Evolutionary conservation across 768 basidiomycete genomes (phyloP).

Genomic region (Lactarius sp.): DNA sequence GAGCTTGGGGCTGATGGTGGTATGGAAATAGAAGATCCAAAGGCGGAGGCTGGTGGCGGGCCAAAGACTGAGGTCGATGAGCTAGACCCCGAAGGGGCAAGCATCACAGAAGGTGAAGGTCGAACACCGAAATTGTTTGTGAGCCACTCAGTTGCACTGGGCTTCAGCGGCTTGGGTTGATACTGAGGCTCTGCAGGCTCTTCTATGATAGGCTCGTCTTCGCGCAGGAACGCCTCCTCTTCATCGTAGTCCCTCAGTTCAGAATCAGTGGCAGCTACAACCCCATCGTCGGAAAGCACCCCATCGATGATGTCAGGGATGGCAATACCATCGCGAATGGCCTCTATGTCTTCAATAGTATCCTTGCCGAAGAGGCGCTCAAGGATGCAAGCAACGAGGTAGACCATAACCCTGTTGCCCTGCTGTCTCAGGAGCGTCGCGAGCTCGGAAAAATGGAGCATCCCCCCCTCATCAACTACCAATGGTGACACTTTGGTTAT

Average conservation of each 20-base stretch:
- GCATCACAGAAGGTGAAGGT: slow-evolving; percentile 27
- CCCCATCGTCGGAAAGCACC: slow-evolving; percentile 29
- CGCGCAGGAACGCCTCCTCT: slow-evolving; percentile 19
- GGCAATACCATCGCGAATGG: slow-evolving; percentile 51
- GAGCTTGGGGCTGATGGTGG: slow-evolving; percentile 14
- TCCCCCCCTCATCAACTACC: slow-evolving; percentile 58
- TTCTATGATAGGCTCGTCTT: slow-evolving; percentile 16
- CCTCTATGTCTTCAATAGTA: slow-evolving; percentile 71
- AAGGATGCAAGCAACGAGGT: slow-evolving; percentile 83
- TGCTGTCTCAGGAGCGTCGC: slow-evolving; percentile 59
- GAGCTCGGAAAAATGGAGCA: slow-evolving; percentile 63
- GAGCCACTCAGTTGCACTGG: slow-evolving; percentile 33
- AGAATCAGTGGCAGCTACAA: slow-evolving; percentile 25
- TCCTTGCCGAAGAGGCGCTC: slow-evolving; percentile 83
- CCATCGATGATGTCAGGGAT: slow-evolving; percentile 71
- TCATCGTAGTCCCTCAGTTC: slow-evolving; percentile 25
- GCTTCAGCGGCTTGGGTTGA: slow-evolving; percentile 26
- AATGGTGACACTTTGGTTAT: slow-evolving; percentile 64
- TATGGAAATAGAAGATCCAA: slow-evolving; percentile 22
- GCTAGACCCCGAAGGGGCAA: slow-evolving; percentile 12
- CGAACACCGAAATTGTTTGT: slow-evolving; percentile 32
- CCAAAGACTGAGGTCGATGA: slow-evolving; percentile 28
- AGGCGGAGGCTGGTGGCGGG: slow-evolving; percentile 13
- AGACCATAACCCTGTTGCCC: slow-evolving; percentile 68
- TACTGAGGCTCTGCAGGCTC: slow-evolving; percentile 19